phyloP scores from a whole-genome alignment of 805 yeast genomes.

The Candida vaughaniae region DNA sequence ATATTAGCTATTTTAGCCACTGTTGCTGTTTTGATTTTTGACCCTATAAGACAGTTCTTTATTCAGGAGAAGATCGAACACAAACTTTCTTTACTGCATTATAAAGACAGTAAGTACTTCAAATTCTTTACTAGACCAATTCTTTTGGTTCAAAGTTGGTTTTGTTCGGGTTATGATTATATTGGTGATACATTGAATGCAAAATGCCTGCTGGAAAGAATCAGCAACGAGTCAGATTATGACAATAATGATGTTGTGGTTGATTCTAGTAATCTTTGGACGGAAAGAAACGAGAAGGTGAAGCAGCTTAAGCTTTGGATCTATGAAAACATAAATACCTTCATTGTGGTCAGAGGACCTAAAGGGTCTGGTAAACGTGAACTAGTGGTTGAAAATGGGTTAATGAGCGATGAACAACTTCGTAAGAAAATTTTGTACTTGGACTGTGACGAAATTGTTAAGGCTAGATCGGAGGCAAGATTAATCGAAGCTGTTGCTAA shows the following conservation, averaged over 20 bases:
- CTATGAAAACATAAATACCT: slow-evolving; percentile 85
- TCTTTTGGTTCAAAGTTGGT: slow-evolving; percentile 21
- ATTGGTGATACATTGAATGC: slow-evolving; percentile 26
- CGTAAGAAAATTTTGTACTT: slow-evolving; percentile 55
- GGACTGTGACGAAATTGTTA: slow-evolving; percentile 76
- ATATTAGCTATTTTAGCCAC: slow-evolving; percentile 77
- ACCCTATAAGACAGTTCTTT: slow-evolving; percentile 84
- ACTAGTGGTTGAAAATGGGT: slow-evolving; percentile 65
- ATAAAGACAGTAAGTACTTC: slow-evolving; percentile 34
- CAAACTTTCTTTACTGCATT: slow-evolving; percentile 51
- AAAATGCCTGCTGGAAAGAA: slow-evolving; percentile 13
- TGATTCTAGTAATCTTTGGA: slow-evolving; percentile 53
- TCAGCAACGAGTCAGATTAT: slow-evolving; percentile 17
- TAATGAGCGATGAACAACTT: slow-evolving; percentile 48
- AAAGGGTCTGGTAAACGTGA: slow-evolving; percentile 92
- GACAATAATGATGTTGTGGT: slow-evolving; percentile 7
- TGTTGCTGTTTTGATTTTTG: slow-evolving; percentile 81
- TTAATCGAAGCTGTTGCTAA: slow-evolving; percentile 67
- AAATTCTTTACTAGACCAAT: slow-evolving; percentile 28
- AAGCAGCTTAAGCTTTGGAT: slow-evolving; percentile 76
- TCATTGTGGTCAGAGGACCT: slow-evolving; percentile 88
- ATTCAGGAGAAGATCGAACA: slow-evolving; percentile 71
- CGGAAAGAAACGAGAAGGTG: slow-evolving; percentile 65
- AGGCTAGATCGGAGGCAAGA: slow-evolving; percentile 70
- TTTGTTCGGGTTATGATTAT: slow-evolving; percentile 34